Evolutionary conservation across 2,329 filamentous ascomycete species (phyloP).

Genomic region (Calonectria leucothoes): DNA sequence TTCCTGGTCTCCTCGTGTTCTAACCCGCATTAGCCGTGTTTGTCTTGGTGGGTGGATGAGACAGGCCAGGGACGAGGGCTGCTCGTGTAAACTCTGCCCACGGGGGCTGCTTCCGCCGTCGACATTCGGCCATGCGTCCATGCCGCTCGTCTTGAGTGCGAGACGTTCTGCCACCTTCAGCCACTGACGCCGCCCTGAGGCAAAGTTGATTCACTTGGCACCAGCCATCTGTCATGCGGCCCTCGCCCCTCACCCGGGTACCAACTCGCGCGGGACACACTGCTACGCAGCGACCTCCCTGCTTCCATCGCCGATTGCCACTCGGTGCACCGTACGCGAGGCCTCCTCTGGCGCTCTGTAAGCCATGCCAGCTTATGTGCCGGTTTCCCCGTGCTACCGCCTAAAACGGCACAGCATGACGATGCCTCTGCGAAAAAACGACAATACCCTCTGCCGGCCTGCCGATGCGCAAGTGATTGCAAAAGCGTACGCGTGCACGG

Average conservation of each 20-base stretch:
- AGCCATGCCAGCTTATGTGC: conserved; percentile 8
- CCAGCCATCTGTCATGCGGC: neutral
- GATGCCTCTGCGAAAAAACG: neutral
- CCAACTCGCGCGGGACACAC: neutral
- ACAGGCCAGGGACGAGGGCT: neutral
- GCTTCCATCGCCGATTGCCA: neutral
- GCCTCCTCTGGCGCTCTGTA: neutral
- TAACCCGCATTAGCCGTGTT: neutral
- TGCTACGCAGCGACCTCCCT: neutral
- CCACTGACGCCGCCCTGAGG: neutral
- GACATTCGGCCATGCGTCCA: neutral
- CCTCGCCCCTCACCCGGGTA: neutral
- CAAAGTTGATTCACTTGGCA: neutral
- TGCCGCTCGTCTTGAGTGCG: neutral
- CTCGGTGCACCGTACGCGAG: neutral
- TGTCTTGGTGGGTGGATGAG: conserved; percentile 1
- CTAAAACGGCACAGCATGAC: neutral
- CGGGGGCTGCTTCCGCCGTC: neutral
- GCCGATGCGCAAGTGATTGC: conserved; percentile 3
- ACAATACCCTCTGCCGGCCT: conserved; percentile 10
- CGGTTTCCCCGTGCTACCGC: conserved; percentile 9
- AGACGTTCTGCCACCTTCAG: neutral
- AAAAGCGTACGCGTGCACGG: conserved; percentile 7
- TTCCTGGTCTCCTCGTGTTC: conserved; percentile 12
- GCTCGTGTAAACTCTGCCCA: neutral